Conservation (phyloP, 1,139 yeast species). For the Hemisphaericaspora lyxosophila region DNA sequence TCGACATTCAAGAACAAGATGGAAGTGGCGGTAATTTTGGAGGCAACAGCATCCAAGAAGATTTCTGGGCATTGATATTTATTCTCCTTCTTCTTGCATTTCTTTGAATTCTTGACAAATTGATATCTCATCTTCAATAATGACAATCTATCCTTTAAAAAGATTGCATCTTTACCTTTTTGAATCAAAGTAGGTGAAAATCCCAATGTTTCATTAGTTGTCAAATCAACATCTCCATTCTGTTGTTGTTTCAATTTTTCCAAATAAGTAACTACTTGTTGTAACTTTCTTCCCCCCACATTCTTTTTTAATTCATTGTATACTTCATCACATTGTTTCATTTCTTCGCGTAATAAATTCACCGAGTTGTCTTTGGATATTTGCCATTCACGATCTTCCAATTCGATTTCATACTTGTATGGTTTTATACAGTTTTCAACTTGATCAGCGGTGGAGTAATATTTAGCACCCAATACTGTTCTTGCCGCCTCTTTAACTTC, state of each 20-base stretch:
- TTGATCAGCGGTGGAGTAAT: conserved; percentile 93
- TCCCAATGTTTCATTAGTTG: conserved; percentile 67
- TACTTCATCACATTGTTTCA: conserved; percentile 75
- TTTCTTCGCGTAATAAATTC: conserved; percentile 74
- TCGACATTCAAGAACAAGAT: conserved; percentile 92
- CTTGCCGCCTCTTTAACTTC: conserved; percentile 85
- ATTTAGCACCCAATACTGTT: conserved; percentile 72
- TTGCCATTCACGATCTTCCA: conserved; percentile 94
- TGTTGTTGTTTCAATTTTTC: conserved; percentile 51
- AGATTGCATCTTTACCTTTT: conserved; percentile 83
- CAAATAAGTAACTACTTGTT: conserved; percentile 77
- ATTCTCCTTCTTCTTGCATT: conserved; percentile 73
- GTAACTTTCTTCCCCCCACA: conserved; percentile 80
- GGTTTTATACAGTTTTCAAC: conserved; percentile 98
- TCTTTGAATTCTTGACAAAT: conserved; percentile 68
- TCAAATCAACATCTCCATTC: conserved; percentile 42
- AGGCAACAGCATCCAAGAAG: conserved; percentile 88
- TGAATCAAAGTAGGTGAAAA: conserved; percentile 70
- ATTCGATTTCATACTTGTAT: conserved; percentile 92
- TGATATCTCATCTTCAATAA: conserved; percentile 73
- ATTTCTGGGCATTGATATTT: conserved; percentile 94
- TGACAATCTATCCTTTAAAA: conserved; percentile 72
- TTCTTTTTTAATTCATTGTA: conserved; percentile 61
- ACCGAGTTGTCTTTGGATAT: conserved; percentile 78
- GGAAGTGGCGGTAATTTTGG: conserved; percentile 89